Base-by-base conservation (phyloP, 371 early-diverging fungal genomes). In the Nematocida sp. region DNA sequence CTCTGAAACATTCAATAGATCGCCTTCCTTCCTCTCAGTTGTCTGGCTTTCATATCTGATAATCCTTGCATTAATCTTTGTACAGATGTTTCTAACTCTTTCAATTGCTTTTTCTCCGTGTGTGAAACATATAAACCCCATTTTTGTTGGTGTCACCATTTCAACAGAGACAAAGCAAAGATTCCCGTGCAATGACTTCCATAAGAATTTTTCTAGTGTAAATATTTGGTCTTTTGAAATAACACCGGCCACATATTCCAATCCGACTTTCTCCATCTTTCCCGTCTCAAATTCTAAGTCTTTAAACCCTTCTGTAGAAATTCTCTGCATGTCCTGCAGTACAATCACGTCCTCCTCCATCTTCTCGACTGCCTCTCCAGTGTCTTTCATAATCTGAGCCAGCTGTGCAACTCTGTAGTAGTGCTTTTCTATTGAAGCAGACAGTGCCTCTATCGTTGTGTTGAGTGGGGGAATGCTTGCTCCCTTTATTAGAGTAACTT, bases 41-140 rank as follows among this genome's bases (percentile, higher is more conserved):
- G 73, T 62, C 40, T 73, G 62, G 72, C 52, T 60, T 3, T 56
- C 80, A 56, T 62, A 72, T 25, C 56, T 9, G 18, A 62, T 72
- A 18, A 86, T 71, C 46, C 85, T 52, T 6, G 85, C 86, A 33
- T 83, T 85, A 40, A 88, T 69, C 11, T 84, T 82, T 27, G 61
- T 60, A 60, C 84, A 84, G n/a, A 86, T 85, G 13, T 84, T 71
- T 39, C 56, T 84, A 3, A 83, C 75, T 60, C 73, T 83, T 6
- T 74, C 72, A 23, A 82, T 57, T 33, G 86, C 80, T 39, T 81
- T 76, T 45, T 54, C 70, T 60, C 86, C 87, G 66, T 85, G 84
- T 50, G 85, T 85, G 83, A 86, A 85, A 20, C 86, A 82, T 25
- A 88, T 84, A 83, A 86, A 84, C 11, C 84, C 82, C 25, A 60